Percentiles rank a stretch among this genome's conserved stretches.
Conservation (phyloP, 2,329 filamentous ascomycete species). For the Aspergillus sp. region DNA sequence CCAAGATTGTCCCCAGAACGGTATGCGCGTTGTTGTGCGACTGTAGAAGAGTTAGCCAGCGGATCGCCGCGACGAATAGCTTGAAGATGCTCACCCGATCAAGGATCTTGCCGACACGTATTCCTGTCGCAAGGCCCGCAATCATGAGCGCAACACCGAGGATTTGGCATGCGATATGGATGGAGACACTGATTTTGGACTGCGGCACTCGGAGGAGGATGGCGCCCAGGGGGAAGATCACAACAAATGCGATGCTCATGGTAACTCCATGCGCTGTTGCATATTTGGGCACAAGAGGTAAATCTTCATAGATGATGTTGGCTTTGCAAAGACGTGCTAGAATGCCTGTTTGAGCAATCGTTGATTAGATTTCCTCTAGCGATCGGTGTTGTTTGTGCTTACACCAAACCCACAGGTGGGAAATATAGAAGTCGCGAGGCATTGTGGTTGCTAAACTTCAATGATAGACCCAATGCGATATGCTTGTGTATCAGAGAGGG, state of each 20-base stretch:
- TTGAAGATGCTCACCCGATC: conserved; percentile 11
- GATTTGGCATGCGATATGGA: conserved; percentile 25
- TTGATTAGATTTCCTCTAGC: background rate
- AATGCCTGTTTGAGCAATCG: background rate
- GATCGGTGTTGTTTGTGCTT: background rate
- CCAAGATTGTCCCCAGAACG: conserved; percentile 25
- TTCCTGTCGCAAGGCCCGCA: conserved; percentile 26
- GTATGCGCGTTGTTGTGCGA: conserved; percentile 25
- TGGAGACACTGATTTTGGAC: conserved; percentile 15
- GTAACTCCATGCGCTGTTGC: conserved; percentile 23
- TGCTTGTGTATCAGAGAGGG: background rate
- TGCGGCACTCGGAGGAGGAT: conserved; percentile 21
- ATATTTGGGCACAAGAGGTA: conserved; percentile 13
- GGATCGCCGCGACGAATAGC: background rate
- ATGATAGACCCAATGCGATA: background rate
- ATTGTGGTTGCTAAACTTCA: background rate
- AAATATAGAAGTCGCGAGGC: background rate
- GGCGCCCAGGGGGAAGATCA: conserved; percentile 24
- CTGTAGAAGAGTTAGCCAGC: background rate
- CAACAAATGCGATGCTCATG: conserved; percentile 25
- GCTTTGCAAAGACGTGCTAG: background rate
- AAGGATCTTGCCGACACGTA: conserved; percentile 25
- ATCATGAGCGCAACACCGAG: conserved; percentile 26
- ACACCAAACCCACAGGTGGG: background rate
- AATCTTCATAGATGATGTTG: conserved; percentile 13